A percentile compares a stretch with the other conserved stretches of the same genome.
Conservation (phyloP, 2,329 filamentous ascomycete species). For the Trichoderma cornu-damae region DNA sequence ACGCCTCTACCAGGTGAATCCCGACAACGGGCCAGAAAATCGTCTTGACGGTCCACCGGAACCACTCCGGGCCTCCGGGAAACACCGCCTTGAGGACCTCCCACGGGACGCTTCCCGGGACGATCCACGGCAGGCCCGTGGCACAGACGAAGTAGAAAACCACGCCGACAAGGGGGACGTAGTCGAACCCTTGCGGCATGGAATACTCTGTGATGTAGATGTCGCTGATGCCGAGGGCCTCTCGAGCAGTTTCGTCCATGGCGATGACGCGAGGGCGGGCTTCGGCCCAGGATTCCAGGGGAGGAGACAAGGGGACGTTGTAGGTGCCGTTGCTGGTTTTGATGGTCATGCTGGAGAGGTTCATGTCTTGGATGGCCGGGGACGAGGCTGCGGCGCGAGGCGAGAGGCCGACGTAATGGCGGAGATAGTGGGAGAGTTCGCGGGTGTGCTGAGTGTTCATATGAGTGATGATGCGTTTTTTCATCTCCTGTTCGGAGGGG, state of each 20-base stretch:
- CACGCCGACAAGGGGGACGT: slow-evolving; percentile 51
- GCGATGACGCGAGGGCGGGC: slow-evolving; percentile 65
- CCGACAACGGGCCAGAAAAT: slow-evolving; percentile 55
- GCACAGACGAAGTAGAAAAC: slow-evolving; percentile 50
- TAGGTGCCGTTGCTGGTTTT: slow-evolving; percentile 40
- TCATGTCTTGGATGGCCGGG: slow-evolving; percentile 61
- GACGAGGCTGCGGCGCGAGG: slow-evolving; percentile 45
- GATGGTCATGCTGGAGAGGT: slow-evolving; percentile 59
- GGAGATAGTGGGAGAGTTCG: slow-evolving; percentile 73
- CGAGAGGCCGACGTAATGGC: slow-evolving; percentile 60
- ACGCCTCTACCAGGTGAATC: slow-evolving; percentile 63
- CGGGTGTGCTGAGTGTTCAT: slow-evolving; percentile 81
- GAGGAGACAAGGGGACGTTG: slow-evolving; percentile 62
- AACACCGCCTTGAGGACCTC: slow-evolving; percentile 45
- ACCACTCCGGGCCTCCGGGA: slow-evolving; percentile 54
- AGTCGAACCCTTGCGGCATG: slow-evolving; percentile 41
- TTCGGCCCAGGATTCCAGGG: slow-evolving; percentile 63
- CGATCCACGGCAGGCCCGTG: slow-evolving; percentile 45
- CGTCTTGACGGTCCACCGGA: slow-evolving; percentile 52
- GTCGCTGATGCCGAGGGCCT: slow-evolving; percentile 54
- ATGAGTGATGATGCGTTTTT: slow-evolving; percentile 56
- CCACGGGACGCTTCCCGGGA: slow-evolving; percentile 47
- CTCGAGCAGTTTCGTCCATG: slow-evolving; percentile 57
- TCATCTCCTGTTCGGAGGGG: slow-evolving; percentile 28
- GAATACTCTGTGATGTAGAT: slow-evolving; percentile 39